Evolutionary conservation across 2,329 filamentous ascomycete species (phyloP), one percentile per base, ranked within the genome.

Genomic region (Pezizomycotina sp.): DNA sequence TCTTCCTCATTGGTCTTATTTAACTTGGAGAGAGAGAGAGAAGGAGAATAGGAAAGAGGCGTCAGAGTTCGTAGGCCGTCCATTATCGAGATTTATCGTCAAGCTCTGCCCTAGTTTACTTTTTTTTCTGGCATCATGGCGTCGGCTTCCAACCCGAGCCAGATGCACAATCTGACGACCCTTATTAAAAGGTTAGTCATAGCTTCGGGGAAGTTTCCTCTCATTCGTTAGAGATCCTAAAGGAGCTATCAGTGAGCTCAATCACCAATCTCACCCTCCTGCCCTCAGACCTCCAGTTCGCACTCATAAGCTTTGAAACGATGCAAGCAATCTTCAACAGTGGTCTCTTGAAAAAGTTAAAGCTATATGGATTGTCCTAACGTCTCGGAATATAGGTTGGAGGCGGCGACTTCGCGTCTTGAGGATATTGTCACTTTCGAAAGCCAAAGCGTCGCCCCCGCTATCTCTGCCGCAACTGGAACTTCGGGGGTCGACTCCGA

Each of bases 91-190:
- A n/a, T n/a, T n/a, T n/a, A n/a, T 18, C 31, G 27, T 31, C 32
- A 25, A 40, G 18, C 25, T 43, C 43, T 36, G 39, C 38, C 23
- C 43, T 39, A 30, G 36, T 40, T 29, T 9, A 4, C 15, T 20
- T 34, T 23, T 14, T 19, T 23, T 18, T 10, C 48, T 49, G 49
- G 54, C 52, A 59, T 43, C 46, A 84, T 84, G 77, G 71, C 76
- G 48, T 63, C 73, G 36, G 21, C 38, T 10, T n/a, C n/a, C n/a
- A 35, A 40, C 24, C 55, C 55, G 46, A 79, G 69, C 61, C 80
- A 83, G 53, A 93, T 95, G 82, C 76, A 95, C 62, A 95, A 92
- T 57, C 64, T 98, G 46, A 91, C 83, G 22, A 98, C 89, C 36
- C 71, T 98, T 54, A 93, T 98, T 64, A 98, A 98, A 70, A 74